These are phyloP conservation scores for Gaultheria prostrata DNA, from an alignment of 148 eudicot species.

Conservation along the genomic window DNA sequence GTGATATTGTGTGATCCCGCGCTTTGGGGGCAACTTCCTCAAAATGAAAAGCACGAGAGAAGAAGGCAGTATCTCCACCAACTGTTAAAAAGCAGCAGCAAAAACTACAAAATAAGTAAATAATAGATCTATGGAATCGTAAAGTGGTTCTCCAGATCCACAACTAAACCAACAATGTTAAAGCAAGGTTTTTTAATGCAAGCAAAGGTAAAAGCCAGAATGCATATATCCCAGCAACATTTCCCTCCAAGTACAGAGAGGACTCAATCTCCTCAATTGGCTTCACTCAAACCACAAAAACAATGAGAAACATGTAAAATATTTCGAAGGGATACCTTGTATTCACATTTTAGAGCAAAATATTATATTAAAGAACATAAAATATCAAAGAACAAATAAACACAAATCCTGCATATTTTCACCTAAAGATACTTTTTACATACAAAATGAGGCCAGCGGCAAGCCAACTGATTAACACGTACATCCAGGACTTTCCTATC, in stretches of 20 bases:
- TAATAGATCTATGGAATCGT: background rate
- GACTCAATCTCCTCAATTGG: background rate
- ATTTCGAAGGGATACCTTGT: background rate
- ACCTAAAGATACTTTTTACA: background rate
- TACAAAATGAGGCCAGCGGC: background rate
- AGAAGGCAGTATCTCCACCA: slow-evolving; percentile 91
- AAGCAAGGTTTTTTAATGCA: background rate
- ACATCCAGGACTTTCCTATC: background rate
- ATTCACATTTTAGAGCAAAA: background rate
- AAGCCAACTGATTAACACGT: background rate
- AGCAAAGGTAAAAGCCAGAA: background rate
- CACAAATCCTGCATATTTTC: background rate
- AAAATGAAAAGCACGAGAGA: slow-evolving; percentile 83
- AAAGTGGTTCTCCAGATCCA: background rate
- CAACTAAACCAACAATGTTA: background rate
- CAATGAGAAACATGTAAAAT: background rate
- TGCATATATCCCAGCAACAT: background rate
- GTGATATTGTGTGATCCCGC: slow-evolving; percentile 74
- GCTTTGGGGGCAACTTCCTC: slow-evolving; percentile 95
- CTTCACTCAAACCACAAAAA: background rate
- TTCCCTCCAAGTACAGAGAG: background rate
- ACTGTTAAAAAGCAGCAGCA: slow-evolving; percentile 31
- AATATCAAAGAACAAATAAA: background rate
- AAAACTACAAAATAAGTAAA: background rate
- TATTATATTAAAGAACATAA: background rate